Evolutionary conservation across 352 stramenopile genomes (phyloP).

Genomic region (Thalassiosira sp.): DNA sequence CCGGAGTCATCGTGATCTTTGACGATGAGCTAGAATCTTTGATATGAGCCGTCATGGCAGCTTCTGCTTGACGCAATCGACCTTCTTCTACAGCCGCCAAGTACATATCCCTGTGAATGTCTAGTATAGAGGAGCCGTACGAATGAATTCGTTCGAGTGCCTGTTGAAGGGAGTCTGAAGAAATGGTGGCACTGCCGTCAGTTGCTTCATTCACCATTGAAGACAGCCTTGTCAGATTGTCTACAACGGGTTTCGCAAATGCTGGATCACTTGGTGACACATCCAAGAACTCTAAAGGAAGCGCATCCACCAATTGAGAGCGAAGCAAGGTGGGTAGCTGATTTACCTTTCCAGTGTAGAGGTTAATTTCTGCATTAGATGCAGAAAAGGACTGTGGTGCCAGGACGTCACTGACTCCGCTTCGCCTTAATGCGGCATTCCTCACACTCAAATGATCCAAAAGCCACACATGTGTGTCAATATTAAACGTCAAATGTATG

Average conservation of each 20-base stretch:
- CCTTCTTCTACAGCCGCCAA: conserved; percentile 76
- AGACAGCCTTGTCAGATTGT: conserved; percentile 46
- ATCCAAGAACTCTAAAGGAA: conserved; percentile 69
- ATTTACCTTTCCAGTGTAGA: conserved; percentile 67
- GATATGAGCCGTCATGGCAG: conserved; percentile 69
- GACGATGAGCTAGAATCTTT: conserved; percentile 21
- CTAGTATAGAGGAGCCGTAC: conserved; percentile 64
- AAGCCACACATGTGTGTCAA: conserved; percentile 87
- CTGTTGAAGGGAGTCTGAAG: conserved; percentile 54
- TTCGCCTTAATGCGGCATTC: conserved; percentile 60
- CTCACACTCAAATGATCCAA: conserved; percentile 75
- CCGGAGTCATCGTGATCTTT: conserved; percentile 53
- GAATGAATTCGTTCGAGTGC: conserved; percentile 55
- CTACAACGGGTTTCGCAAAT: conserved; percentile 44
- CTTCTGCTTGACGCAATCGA: conserved; percentile 60
- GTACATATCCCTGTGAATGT: conserved; percentile 82
- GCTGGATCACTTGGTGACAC: conserved; percentile 24
- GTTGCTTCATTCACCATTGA: conserved; percentile 51
- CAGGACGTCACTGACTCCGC: conserved; percentile 51
- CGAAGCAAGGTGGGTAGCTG: conserved; percentile 54
- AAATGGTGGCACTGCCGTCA: conserved; percentile 17
- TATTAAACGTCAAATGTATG: conserved; percentile 85
- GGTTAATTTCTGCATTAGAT: conserved; percentile 51
- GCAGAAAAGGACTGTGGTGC: conserved; percentile 6
- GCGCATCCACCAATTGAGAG: conserved; percentile 54